A percentile compares a stretch with the other conserved stretches of the same genome.
These are phyloP conservation scores for Pseudozyma pruni DNA, from an alignment of 1,284 basidiomycete species.

Conservation along the genomic window DNA sequence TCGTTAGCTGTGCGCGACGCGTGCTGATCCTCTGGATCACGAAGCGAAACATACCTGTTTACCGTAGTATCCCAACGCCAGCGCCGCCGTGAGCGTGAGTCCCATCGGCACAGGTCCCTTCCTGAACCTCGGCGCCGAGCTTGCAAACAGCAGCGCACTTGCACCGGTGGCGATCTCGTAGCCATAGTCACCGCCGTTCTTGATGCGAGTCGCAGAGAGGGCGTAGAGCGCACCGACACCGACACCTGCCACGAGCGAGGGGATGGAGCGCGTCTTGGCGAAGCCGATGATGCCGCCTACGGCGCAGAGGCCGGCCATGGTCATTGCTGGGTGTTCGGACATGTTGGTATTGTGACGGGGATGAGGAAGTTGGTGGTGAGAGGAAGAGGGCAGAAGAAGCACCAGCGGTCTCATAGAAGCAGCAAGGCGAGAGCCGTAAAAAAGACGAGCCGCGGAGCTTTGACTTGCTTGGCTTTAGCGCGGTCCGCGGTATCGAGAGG, in stretches of 20 bases:
- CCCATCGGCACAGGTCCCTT: slow-evolving; percentile 82
- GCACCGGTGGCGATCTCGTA: slow-evolving; percentile 77
- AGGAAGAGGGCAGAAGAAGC: not conserved
- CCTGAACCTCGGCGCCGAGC: slow-evolving; percentile 77
- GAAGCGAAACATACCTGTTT: slow-evolving; percentile 67
- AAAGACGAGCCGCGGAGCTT: not conserved
- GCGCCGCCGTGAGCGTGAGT: slow-evolving; percentile 75
- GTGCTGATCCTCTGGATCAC: not conserved
- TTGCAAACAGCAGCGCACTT: slow-evolving; percentile 80
- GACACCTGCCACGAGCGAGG: slow-evolving; percentile 82
- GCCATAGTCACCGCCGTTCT: slow-evolving; percentile 76
- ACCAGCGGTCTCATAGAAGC: too few species aligned
- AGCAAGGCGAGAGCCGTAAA: too few species aligned
- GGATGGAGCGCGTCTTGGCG: slow-evolving; percentile 65
- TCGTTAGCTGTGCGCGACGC: not conserved
- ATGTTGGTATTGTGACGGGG: slow-evolving; percentile 63
- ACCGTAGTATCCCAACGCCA: slow-evolving; percentile 78
- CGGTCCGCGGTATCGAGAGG: slow-evolving; percentile 22
- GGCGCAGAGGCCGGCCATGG: slow-evolving; percentile 79
- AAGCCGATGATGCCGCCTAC: slow-evolving; percentile 76
- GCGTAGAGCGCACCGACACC: slow-evolving; percentile 76
- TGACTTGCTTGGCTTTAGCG: slow-evolving; percentile 7
- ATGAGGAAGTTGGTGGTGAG: not conserved
- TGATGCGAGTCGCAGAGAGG: slow-evolving; percentile 71
- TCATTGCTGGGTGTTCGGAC: slow-evolving; percentile 83